Evolutionary conservation across 352 stramenopile genomes (phyloP).

Genomic region (Globisporangium heterothallicum): DNA sequence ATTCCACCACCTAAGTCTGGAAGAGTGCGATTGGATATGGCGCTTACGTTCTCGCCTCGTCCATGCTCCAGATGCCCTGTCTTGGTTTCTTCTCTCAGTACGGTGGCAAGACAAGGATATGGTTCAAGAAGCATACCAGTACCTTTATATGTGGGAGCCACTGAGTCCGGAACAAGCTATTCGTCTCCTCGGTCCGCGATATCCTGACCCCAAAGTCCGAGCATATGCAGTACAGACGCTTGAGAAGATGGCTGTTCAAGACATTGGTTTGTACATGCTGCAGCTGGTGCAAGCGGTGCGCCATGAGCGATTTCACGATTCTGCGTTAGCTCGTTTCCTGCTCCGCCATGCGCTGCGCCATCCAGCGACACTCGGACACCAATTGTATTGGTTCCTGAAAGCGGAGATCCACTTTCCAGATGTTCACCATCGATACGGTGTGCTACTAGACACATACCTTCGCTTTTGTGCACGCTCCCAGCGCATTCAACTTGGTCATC

Average conservation of each 20-base stretch:
- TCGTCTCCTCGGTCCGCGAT: slow-evolving; percentile 74
- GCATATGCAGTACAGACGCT: slow-evolving; percentile 88
- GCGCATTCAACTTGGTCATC: slow-evolving; percentile 60
- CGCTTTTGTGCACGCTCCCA: not conserved
- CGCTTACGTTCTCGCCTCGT: slow-evolving; percentile 13
- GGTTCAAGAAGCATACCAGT: slow-evolving; percentile 29
- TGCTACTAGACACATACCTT: slow-evolving; percentile 14
- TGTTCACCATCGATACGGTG: slow-evolving; percentile 12
- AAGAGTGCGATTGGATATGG: slow-evolving; percentile 18
- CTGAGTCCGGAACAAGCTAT: slow-evolving; percentile 42
- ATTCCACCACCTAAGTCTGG: slow-evolving; percentile 16
- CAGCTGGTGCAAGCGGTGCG: slow-evolving; percentile 80
- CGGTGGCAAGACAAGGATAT: slow-evolving; percentile 30
- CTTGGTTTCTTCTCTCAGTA: slow-evolving; percentile 37
- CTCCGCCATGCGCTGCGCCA: slow-evolving; percentile 63
- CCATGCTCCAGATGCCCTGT: slow-evolving; percentile 22
- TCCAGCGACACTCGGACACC: slow-evolving; percentile 63
- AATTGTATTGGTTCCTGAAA: slow-evolving; percentile 73
- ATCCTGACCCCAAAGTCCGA: slow-evolving; percentile 86
- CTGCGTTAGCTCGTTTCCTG: slow-evolving; percentile 64
- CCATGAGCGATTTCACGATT: slow-evolving; percentile 75
- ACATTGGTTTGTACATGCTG: slow-evolving; percentile 75
- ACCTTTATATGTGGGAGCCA: slow-evolving; percentile 25
- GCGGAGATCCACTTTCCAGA: slow-evolving; percentile 47
- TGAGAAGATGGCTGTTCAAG: slow-evolving; percentile 70